Evolutionary conservation across 2,329 filamentous ascomycete species (phyloP).

Genomic region (Sporothrix humicola): DNA sequence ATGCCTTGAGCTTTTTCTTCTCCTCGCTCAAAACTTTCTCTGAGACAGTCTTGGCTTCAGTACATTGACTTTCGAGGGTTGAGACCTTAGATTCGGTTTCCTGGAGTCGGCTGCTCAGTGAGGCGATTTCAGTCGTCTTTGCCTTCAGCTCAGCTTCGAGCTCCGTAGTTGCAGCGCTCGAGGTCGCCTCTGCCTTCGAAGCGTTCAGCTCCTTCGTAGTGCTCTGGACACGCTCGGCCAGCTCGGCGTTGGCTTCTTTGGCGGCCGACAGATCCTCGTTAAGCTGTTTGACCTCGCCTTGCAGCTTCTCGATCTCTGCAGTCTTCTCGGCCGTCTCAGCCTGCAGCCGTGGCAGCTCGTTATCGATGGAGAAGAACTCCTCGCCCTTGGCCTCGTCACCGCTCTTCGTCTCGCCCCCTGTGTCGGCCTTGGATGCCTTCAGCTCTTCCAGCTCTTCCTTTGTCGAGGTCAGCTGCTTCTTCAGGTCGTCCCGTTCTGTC

Average conservation of each 20-base stretch:
- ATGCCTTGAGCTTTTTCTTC: conserved; percentile 44
- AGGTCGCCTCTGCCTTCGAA: not conserved
- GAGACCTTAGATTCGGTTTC: conserved; percentile 53
- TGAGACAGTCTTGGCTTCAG: conserved; percentile 44
- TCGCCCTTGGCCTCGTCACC: conserved; percentile 52
- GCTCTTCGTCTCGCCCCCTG: conserved; percentile 40
- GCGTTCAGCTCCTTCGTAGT: conserved; percentile 65
- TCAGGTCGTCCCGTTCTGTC: conserved; percentile 77
- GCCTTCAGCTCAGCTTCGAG: conserved; percentile 50
- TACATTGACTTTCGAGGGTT: conserved; percentile 49
- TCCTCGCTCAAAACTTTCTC: conserved; percentile 44
- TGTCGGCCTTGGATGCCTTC: conserved; percentile 46
- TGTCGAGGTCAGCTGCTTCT: conserved; percentile 74
- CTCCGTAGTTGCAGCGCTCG: conserved; percentile 40
- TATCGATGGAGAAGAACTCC: conserved; percentile 92
- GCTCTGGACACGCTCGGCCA: conserved; percentile 70
- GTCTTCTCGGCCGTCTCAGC: conserved; percentile 70
- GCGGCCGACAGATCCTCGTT: conserved; percentile 69
- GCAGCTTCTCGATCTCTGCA: conserved; percentile 72
- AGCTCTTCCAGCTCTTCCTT: conserved; percentile 66
- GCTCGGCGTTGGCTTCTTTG: conserved; percentile 71
- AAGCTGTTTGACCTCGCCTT: conserved; percentile 68
- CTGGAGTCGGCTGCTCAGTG: conserved; percentile 56
- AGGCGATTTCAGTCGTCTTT: conserved; percentile 55
- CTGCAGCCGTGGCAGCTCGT: conserved; percentile 82